phyloP scores from a whole-genome alignment of 1,284 basidiomycete genomes.

The Tetrapyrgos nigripes region DNA sequence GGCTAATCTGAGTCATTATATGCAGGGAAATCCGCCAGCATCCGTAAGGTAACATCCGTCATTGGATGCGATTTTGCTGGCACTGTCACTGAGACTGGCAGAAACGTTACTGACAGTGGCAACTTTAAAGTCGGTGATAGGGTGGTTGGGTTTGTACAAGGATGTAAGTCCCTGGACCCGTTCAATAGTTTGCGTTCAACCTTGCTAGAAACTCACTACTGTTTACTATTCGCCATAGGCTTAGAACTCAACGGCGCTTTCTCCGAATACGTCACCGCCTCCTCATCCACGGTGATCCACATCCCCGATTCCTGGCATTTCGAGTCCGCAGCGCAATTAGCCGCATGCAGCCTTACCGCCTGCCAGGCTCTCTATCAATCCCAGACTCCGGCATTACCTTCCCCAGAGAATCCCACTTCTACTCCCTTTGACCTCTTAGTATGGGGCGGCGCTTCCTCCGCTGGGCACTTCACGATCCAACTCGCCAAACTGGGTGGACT shows the following conservation, averaged over 20 bases:
- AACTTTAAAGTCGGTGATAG: conserved; percentile 31
- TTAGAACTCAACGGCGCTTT: conserved; percentile 34
- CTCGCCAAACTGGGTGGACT: conserved; percentile 45
- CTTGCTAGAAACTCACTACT: not conserved
- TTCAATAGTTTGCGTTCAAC: too few relatives aligned
- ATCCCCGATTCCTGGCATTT: conserved; percentile 36
- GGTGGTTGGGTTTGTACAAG: conserved; percentile 33
- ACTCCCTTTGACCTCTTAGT: conserved; percentile 33
- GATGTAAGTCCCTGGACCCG: conserved; percentile 33
- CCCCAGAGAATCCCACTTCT: conserved; percentile 12
- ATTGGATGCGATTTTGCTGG: conserved; percentile 33
- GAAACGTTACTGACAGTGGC: conserved; percentile 24
- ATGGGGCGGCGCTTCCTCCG: conserved; percentile 41
- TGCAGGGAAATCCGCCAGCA: not conserved
- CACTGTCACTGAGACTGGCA: conserved; percentile 32
- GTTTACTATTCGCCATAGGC: not conserved
- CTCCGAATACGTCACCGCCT: conserved; percentile 37
- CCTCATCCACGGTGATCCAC: conserved; percentile 28
- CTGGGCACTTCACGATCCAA: conserved; percentile 46
- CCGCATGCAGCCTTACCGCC: conserved; percentile 21
- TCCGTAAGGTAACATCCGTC: not conserved
- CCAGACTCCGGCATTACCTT: conserved; percentile 30
- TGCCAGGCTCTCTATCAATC: conserved; percentile 34
- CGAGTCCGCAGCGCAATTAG: conserved; percentile 37
- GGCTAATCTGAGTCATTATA: conserved; percentile 14